Evolutionary conservation across 495 filamentous ascomycete species (phyloP).

Genomic region (Xylaria castorea): DNA sequence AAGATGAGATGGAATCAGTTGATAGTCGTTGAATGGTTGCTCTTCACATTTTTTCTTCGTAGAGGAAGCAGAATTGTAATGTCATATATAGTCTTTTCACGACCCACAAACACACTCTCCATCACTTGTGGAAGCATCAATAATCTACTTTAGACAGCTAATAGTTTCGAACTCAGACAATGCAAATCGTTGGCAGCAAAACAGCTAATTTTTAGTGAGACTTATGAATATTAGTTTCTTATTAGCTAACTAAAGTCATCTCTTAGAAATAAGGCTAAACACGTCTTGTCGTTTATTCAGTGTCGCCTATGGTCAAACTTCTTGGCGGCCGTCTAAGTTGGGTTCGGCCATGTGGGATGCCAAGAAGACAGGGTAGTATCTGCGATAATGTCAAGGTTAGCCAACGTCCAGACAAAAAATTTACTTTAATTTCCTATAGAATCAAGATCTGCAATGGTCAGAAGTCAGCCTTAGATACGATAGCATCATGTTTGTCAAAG

Average conservation of each 20-base stretch:
- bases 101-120: neutral
- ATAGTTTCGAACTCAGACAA: neutral
- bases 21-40: neutral
- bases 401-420: neutral
- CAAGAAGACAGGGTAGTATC: slow-evolving; percentile 4
- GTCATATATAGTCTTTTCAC: neutral
- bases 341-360: slow-evolving; percentile 13
- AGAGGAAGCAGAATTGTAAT: neutral
- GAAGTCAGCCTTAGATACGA: slow-evolving; percentile 6
- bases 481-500: slow-evolving; percentile 1
- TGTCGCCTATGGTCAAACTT: neutral
- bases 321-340: slow-evolving; percentile 1
- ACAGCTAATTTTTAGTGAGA: neutral
- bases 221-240: neutral
- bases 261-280: neutral
- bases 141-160: neutral
- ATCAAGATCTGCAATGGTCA: slow-evolving; percentile 1
- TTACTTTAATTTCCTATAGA: neutral
- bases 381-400: neutral
- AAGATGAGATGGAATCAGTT: neutral
- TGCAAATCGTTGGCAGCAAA: neutral
- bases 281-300: neutral
- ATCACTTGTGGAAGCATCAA: slow-evolving; percentile 1
- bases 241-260: slow-evolving; percentile 3
- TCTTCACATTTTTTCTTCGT: neutral